Base-by-base conservation (phyloP, 345 rosid species). In the Anacardium occidentale region DNA sequence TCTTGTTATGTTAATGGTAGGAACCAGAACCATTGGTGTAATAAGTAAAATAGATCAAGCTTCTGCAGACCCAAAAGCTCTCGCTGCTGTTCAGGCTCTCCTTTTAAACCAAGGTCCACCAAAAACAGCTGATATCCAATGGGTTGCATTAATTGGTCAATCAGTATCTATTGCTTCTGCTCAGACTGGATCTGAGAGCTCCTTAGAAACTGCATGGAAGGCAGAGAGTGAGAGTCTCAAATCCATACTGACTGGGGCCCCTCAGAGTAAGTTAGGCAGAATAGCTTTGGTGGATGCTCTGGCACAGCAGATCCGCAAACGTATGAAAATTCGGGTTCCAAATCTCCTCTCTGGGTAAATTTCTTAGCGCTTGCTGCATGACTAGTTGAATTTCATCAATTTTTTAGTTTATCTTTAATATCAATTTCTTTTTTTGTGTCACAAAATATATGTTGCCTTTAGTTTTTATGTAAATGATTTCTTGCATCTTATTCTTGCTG, bases 1-100 rank as follows among this genome's bases (percentile, higher is more conserved):
- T 17, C 20, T 62, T 75, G 20, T 37, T 59, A 17, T 47, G 29
- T 20, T 37, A 3, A 61, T 69, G 60, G 10, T 69, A 95, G 98
- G 99, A 75, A 95, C 99, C 44, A 87, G 99, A 81, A 95, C 98
- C 10, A 72, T 95, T 71, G 99, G 99, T 52, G 82, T 92, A 66
- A 95, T 95, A 68, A 91, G 97, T 79, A 95, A 95, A 83, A 90
- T 95, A 82, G 99, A 94, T 83, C 97, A 88, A 85, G 94, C 90
- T 53, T 88, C 90, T 79, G 75, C 85, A 42, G 92, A 88, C 54
- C 74, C 73, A 57, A 85, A 90, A 86, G 90, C 89, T 17, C 75
- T 88, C 79, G 88, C 92, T 67, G 91, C 87, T 65, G 91, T 82
- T 77, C 93, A 90, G 73, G 90, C 91, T 47, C 91, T 90, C 58